Base-by-base conservation (phyloP, 2,329 filamentous ascomycete species). In the Neurospora crassa region DNA sequence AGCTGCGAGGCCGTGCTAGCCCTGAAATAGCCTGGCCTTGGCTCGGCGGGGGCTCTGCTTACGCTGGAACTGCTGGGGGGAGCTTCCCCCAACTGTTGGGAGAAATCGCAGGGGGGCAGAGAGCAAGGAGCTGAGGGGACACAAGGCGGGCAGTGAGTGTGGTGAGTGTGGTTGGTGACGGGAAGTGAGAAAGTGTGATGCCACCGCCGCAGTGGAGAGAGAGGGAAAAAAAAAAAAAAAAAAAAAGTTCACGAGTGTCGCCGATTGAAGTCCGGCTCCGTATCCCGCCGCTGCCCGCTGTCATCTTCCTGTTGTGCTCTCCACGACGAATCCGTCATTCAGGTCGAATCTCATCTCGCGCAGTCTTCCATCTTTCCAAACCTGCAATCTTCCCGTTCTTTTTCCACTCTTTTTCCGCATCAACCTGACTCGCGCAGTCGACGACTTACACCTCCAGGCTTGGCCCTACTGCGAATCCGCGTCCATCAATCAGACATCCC, bases 351-450 rank as follows among this genome's bases (percentile, higher is more conserved):
- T 37, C 34, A 53, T 53, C 47, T 29, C 47, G 47, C 47, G 47
- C 20, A 53, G 24, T 63, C 53, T 34, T 63, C 29, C 29, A 29
- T 29, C 16, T 34, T 63, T 37, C 53, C 20, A 53, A 24, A 53
- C 29, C 53, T 53, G 45, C 45, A 53, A 12, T 53, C 45, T 53
- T 53, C 45, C 45, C 45, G 45, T 53, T 53, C 12, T 24, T 72
- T 68, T 74, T 34, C 40, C 67, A 68, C 67, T 72, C 69, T 34
- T 68, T 74, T 29, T n/a, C 73, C 67, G 68, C 53, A 67, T 73
- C 71, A 70, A 70, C 53, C 53, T 63, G 53, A 63, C 53, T 63
- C 53, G 53, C 53, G 53, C 53, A 63, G 53, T 63, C 16, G 24
- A 18, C 29, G 53, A 63, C 53, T 63, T 63, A 34, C 53, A 63